Evolutionary conservation across 768 basidiomycete genomes (phyloP).

Genomic region (Glaciozyma antarctica): DNA sequence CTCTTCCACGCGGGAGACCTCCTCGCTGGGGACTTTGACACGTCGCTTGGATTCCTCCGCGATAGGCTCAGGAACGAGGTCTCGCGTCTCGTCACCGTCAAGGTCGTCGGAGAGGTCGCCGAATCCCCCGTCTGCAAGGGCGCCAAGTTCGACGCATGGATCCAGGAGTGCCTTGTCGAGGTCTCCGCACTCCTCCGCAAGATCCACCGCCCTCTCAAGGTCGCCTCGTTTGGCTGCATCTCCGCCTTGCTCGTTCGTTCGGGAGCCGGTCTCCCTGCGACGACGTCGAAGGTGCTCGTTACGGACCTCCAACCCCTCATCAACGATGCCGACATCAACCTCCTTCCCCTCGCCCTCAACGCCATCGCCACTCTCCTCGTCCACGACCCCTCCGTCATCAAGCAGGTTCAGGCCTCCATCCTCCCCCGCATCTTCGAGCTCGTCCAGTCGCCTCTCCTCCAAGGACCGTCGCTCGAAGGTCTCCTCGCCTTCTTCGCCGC

Average conservation of each 20-base stretch:
- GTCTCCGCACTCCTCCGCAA: conserved; percentile 63
- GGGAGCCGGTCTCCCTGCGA: conserved; percentile 44
- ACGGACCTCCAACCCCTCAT: conserved; percentile 68
- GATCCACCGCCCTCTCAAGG: conserved; percentile 65
- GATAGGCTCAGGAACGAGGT: conserved; percentile 39
- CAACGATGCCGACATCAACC: conserved; percentile 48
- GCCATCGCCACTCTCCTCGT: conserved; percentile 50
- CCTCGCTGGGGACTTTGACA: not conserved
- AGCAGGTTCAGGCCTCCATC: conserved; percentile 34
- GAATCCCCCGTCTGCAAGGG: conserved; percentile 19
- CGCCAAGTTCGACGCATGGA: conserved; percentile 48
- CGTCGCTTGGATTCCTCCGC: conserved; percentile 28
- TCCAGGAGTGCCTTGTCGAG: conserved; percentile 69
- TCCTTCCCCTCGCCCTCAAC: conserved; percentile 42
- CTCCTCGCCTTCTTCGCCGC: conserved; percentile 71
- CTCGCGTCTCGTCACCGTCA: conserved; percentile 47
- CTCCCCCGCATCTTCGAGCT: conserved; percentile 44
- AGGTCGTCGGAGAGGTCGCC: conserved; percentile 60
- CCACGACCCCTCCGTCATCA: conserved; percentile 30
- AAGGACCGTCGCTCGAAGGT: conserved; percentile 68
- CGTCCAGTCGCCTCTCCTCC: conserved; percentile 66
- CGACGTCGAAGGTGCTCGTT: conserved; percentile 56
- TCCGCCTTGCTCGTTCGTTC: conserved; percentile 15
- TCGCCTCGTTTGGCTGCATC: conserved; percentile 27
- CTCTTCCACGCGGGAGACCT: conserved; percentile 74